Evolutionary conservation across 495 filamentous ascomycete species (phyloP), one percentile per base, ranked within the genome.

Genomic region (Aspergillus cavernicola): DNA sequence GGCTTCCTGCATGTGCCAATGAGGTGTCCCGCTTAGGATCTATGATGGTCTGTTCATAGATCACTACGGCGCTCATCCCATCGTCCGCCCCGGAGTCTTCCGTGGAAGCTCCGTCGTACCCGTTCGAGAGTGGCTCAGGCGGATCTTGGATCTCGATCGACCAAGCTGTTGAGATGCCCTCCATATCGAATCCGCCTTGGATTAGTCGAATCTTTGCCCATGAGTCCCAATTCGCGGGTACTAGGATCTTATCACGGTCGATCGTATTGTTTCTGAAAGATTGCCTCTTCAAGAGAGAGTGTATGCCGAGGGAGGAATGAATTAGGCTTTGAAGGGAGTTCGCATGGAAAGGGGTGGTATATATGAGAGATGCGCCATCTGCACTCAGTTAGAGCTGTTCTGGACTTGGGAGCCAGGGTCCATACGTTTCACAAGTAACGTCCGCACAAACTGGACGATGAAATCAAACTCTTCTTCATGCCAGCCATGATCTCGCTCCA

Each of bases 191-290:
- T 12, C 87, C 89, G 72, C 97, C 95, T n/a, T 89, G 79, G 15
- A 97, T 75, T 35, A 97, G 88, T 18, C 92, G 81, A 53, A 99
- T 96, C 69, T 97, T 99, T 23, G 89, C 92, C 90, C 92, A 97
- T 0, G 91, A 96, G 67, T 99, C 93, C 95, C 95, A 97, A 65
- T 96, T 95, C 10, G 90, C 86, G 4, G 93, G 95, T 2, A 99
- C 85, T 0, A 96, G 76, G 28, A 97, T 87, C 74, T 92, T 95
- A 66, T 97, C 95, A 26, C 95, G 78, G 66, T 97, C 95, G 55
- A 96, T 95, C 47, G 96, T 88, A 62, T 97, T 97, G 68, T 93
- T 88, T 70, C 92, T 96, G 22, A 97, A 74, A 35, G 85, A 82
- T 56, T 90, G 84, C 64, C 86, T 82, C 68, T 90, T 89, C 11